These are phyloP conservation scores for Aspergillus sclerotioniger DNA, from an alignment of 495 filamentous ascomycete genomes.

Conservation along the genomic window DNA sequence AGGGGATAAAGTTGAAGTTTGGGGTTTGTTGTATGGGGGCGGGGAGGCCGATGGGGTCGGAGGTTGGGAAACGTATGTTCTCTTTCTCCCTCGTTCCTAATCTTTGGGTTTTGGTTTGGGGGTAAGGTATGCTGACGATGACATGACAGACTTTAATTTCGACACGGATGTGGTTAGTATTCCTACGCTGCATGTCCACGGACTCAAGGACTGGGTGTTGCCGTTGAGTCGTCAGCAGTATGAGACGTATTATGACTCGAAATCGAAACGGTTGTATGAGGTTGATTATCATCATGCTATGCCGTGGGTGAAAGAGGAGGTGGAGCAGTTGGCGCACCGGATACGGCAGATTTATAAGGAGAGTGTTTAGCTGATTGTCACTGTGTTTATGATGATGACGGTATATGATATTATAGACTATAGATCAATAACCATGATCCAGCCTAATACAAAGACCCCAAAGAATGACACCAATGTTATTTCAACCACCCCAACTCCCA, in stretches of 20 bases:
- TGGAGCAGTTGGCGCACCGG: not conserved
- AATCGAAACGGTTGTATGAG: conserved; percentile 1
- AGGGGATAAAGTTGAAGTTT: conserved; percentile 16
- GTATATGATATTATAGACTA: no score
- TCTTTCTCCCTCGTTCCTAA: not conserved
- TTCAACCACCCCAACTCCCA: no score
- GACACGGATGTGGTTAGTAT: conserved; percentile 20
- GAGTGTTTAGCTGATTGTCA: conserved; percentile 1
- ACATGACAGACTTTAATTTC: not conserved
- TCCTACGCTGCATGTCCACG: conserved; percentile 39
- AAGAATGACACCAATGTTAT: no score
- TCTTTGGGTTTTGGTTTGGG: not conserved
- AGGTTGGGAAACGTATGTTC: conserved; percentile 18
- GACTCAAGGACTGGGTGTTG: conserved; percentile 3
- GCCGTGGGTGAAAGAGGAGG: conserved; percentile 12
- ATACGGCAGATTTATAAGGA: not conserved
- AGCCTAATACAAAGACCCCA: no score
- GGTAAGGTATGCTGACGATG: not conserved
- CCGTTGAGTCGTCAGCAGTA: conserved; percentile 7
- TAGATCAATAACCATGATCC: no score
- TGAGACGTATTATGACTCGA: conserved; percentile 1
- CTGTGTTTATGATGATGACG: no score
- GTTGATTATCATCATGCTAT: conserved; percentile 12
- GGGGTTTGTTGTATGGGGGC: conserved; percentile 38
- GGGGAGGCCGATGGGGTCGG: conserved; percentile 23